Evolutionary conservation across 805 yeast species (phyloP).

Genomic region (Lipomyces orientalis): DNA sequence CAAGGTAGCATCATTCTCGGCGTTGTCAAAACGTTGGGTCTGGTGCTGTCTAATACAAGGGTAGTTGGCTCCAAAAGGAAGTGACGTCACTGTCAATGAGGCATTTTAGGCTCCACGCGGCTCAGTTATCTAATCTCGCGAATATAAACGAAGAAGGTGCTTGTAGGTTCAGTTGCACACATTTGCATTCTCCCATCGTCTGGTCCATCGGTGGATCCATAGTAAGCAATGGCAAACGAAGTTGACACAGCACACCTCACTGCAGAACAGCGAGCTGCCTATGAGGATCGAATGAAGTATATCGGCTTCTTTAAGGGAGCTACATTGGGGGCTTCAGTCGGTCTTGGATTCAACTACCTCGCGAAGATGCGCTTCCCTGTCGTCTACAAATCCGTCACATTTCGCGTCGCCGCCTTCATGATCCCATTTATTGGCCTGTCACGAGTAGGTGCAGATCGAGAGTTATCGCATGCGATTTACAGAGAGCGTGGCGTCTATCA

Average conservation of each 20-base stretch:
- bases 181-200: too few species aligned
- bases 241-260: constrained; percentile 13
- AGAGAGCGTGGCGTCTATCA: constrained; percentile 27
- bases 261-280: constrained; percentile 17
- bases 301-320: constrained; percentile 19
- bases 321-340: constrained; percentile 16
- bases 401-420: constrained; percentile 16
- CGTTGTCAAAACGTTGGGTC: too few species aligned
- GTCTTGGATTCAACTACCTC: constrained; percentile 13
- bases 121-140: too few species aligned
- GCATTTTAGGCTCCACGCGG: too few species aligned
- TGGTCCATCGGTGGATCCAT: not conserved
- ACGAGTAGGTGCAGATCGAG: constrained; percentile 23
- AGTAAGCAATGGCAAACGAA: constrained; percentile 14
- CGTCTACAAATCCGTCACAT: constrained; percentile 16
- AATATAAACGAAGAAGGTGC: too few species aligned
- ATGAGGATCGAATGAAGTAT: constrained; percentile 20
- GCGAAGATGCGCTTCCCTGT: constrained; percentile 17
- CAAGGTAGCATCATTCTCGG: too few species aligned
- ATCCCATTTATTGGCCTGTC: constrained; percentile 22
- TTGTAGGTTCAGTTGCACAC: too few species aligned
- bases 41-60: too few species aligned
- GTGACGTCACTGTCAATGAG: too few species aligned
- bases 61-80: too few species aligned
- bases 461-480: constrained; percentile 18